Conservation (phyloP, 2,329 filamentous ascomycete species). For the Aphanoascus verrucosus region DNA sequence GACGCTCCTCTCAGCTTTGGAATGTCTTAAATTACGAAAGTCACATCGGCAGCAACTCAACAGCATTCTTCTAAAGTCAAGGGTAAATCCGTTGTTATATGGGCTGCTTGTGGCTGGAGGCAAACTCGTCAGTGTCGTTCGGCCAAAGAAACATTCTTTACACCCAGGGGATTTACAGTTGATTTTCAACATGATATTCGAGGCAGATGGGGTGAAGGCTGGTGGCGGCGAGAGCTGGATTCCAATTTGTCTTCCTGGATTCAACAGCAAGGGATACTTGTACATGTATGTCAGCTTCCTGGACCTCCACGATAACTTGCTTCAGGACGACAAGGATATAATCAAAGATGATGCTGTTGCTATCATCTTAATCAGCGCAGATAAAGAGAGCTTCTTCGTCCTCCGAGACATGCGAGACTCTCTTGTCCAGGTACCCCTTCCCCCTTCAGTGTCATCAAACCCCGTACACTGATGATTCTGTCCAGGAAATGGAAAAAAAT, state of each 20-base stretch:
- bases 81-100: constrained; percentile 71
- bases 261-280: constrained; percentile 91
- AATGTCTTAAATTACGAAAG: constrained; percentile 87
- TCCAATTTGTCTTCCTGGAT: constrained; percentile 85
- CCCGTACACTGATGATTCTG: background rate
- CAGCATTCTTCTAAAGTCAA: constrained; percentile 69
- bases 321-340: constrained; percentile 32
- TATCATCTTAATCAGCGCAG: constrained; percentile 80
- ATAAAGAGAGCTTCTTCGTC: constrained; percentile 88
- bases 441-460: constrained; percentile 21
- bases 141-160: constrained; percentile 86
- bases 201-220: constrained; percentile 81
- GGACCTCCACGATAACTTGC: constrained; percentile 44
- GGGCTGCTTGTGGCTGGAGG: constrained; percentile 88
- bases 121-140: constrained; percentile 83
- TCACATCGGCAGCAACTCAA: constrained; percentile 78
- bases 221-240: constrained; percentile 98
- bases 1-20: constrained; percentile 74
- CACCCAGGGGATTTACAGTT: constrained; percentile 92
- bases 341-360: constrained; percentile 63
- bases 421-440: constrained; percentile 42
- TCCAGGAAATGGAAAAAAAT: constrained; percentile 61
- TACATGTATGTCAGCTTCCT: constrained; percentile 99
- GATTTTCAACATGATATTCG: constrained; percentile 99
- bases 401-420: constrained; percentile 61